Evolutionary conservation across 345 rosid genomes (phyloP).

Genomic region (Salix arbutifolia): DNA sequence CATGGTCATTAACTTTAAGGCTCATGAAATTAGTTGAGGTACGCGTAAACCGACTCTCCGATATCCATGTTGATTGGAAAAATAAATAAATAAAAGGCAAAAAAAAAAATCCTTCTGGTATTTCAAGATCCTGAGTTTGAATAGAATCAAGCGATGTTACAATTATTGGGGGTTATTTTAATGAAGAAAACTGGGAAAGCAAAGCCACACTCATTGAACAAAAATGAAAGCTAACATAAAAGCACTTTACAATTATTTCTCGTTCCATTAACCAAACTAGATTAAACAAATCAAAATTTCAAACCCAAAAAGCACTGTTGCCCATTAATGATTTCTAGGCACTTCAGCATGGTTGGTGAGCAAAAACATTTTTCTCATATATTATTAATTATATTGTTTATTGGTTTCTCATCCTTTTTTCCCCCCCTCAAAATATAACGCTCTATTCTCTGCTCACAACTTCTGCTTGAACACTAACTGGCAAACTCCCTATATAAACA

Average conservation of each 20-base stretch:
- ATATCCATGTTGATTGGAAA: accelerated
- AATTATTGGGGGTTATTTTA: conserved; percentile 17
- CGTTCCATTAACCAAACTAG: background rate
- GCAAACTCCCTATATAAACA: conserved; percentile 1
- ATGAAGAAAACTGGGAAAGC: conserved; percentile 19
- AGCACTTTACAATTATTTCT: conserved; percentile 30
- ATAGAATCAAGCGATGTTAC: conserved; percentile 12
- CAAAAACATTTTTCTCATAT: background rate
- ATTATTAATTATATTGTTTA: no score
- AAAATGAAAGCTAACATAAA: conserved; percentile 38
- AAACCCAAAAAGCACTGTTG: conserved; percentile 12
- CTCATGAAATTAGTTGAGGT: no score
- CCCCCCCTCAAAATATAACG: background rate
- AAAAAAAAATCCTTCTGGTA: background rate
- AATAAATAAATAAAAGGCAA: no score
- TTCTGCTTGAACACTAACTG: background rate
- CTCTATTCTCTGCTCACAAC: background rate
- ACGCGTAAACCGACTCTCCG: accelerated
- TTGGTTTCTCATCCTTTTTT: background rate
- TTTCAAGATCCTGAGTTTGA: background rate
- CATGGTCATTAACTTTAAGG: no score
- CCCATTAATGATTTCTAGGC: conserved; percentile 25
- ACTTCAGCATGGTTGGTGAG: conserved; percentile 24
- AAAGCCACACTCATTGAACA: conserved; percentile 30
- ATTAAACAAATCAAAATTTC: conserved; percentile 7